Base-by-base conservation (phyloP, 805 yeast genomes). In the Lachancea nothofagi region DNA sequence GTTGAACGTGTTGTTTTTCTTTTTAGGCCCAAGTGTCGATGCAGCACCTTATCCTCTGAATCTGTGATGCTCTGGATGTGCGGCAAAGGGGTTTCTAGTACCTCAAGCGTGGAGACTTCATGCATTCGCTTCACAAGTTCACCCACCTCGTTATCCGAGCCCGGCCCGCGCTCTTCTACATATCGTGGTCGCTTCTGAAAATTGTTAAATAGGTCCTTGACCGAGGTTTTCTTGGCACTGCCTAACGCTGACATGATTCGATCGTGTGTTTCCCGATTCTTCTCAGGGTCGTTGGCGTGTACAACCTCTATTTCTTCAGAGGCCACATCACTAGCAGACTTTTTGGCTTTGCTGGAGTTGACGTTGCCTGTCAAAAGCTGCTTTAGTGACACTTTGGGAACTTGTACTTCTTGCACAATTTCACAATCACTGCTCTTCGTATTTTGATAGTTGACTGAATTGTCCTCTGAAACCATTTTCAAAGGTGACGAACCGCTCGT, bases 1-100 rank as follows among this genome's bases (percentile, higher is more conserved):
- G n/a, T n/a, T n/a, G 22, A 4, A 17, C 19, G 3, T 5, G 13
- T 12, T 19, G 29, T 17, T 25, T 29, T 38, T 24, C 29, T 43
- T 7, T 18, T 21, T 8, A 43, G 29, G 7, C 38, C 9, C 9
- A 43, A 15, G 2, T 35, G 28, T 5, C 37, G 25, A 7, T 25
- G 21, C 7, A 19, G 13, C 12, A 26, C 9, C 6, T 12, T 5
- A 1, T 49, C 47, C 3, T 34, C 36, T 12, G 50, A 50, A 22
- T 42, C 37, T 15, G 47, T 36, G 22, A 46, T 33, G 29, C 51
- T 55, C 3, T 23, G 28, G 13, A 14, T n/a, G 1, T 17, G 7
- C 3, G 61, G 59, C 18, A 51, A 40, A 2, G 62, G 59, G 1
- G 55, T 33, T 8, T 36, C 44, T 7, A 57, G 2, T 1, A 26